Conservation (phyloP, 1,139 yeast species). For the Saccharomyces hybrid region DNA sequence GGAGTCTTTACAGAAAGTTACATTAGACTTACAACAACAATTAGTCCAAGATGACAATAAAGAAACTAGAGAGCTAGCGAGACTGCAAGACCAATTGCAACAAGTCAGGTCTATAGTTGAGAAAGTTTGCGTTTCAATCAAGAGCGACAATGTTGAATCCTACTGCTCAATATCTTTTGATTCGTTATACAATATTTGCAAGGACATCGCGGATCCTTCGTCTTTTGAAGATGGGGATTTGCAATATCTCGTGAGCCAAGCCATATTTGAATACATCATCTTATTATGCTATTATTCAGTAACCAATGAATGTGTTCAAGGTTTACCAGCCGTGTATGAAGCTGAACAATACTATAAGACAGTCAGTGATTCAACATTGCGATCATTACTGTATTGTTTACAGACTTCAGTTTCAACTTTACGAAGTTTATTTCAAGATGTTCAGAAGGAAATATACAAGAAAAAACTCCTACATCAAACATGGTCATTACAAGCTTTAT, state of each 20-base stretch:
- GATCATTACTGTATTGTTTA: slow-evolving; percentile 29
- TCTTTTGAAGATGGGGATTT: neutral
- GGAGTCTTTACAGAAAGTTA: neutral
- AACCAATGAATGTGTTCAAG: slow-evolving; percentile 12
- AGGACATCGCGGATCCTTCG: slow-evolving; percentile 1
- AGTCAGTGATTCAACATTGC: slow-evolving; percentile 24
- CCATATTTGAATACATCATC: slow-evolving; percentile 12
- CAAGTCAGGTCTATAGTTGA: slow-evolving; percentile 8
- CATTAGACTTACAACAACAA: neutral
- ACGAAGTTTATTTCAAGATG: slow-evolving; percentile 8
- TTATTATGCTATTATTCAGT: slow-evolving; percentile 20
- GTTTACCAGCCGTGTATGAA: slow-evolving; percentile 15
- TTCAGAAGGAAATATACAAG: slow-evolving; percentile 17
- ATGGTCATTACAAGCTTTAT: neutral
- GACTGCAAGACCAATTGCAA: slow-evolving; percentile 7
- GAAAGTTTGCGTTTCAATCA: slow-evolving; percentile 5
- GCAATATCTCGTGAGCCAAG: slow-evolving; percentile 5
- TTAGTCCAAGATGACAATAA: neutral
- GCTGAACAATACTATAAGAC: slow-evolving; percentile 17
- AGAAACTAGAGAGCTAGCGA: slow-evolving; percentile 3
- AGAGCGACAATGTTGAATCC: neutral
- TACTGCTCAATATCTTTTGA: slow-evolving; percentile 2
- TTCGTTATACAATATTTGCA: slow-evolving; percentile 5
- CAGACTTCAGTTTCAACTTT: slow-evolving; percentile 33
- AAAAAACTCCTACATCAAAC: neutral